Evolutionary conservation across 2,329 filamentous ascomycete genomes (phyloP), one percentile per base, ranked within the genome.

Genomic region (Hymenoscyphus repandus): DNA sequence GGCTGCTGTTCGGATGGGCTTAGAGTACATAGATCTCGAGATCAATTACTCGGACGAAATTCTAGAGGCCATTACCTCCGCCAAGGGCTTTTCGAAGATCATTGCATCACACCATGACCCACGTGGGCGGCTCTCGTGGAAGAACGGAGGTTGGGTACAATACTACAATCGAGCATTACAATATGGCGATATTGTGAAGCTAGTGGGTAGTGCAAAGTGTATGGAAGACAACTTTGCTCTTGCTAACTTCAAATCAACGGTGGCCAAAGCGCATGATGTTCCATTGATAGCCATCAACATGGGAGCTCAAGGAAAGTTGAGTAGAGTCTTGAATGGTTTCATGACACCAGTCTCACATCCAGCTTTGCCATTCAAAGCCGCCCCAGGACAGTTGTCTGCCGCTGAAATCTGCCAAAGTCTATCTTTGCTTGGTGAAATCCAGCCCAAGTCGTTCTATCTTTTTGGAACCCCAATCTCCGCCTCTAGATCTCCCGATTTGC

Each of bases 51-150:
- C 90, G 0, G 82, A 89, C 45, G 73, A 83, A n/a, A 74, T 95
- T 32, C 76, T 96, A 30, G 79, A 85, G 41, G 73, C 79, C 12
- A 76, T 96, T 3, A 76, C 80, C 0, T 80, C 85, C 49, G 69
- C 69, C 5, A 80, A 88, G 66, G 84, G 85, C 2, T 77, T 79
- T 57, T 90, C 89, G 1, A 86, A 83, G 55, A 88, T 99, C 64
- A 95, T 99, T 61, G 90, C 92, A 7, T 99, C 93, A 0, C 92
- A 99, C 67, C 93, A 99, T 67, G 93, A 99, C 66, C 88, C 90
- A 0, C 72, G 79, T 50, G 86, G 86, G 7, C 74, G 77, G 18
- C 74, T 97, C 15, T 92, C 88, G 1, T 99, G 93, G 93, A 83
- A 77, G 57, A 91, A 95, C 60, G 90, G 88, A n/a, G 89, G 88